phyloP scores from a whole-genome alignment of 2,329 filamentous ascomycete genomes.

The Alternaria dauci region DNA sequence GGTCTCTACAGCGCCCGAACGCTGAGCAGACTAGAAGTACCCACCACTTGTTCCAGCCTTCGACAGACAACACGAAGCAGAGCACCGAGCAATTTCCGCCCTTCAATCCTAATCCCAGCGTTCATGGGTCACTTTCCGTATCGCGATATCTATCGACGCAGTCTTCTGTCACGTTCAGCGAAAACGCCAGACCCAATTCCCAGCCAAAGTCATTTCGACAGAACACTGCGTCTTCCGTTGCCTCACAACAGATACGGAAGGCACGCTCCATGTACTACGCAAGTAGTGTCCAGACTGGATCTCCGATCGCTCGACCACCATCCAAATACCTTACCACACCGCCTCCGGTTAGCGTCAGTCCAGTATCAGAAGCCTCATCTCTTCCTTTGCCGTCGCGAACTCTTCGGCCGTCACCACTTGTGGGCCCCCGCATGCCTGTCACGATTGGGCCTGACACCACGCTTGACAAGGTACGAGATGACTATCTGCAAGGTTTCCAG shows the following conservation, averaged over 20 bases:
- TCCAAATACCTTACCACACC: constrained; percentile 44
- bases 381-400: constrained; percentile 11
- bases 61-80: constrained; percentile 15
- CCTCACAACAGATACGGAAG: constrained; percentile 50
- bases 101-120: constrained; percentile 26
- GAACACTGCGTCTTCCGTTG: constrained; percentile 35
- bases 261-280: constrained; percentile 52
- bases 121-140: constrained; percentile 15
- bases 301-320: constrained; percentile 45
- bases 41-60: constrained; percentile 20
- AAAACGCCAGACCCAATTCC: constrained; percentile 37
- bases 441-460: constrained; percentile 36
- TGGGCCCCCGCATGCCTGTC: constrained; percentile 36
- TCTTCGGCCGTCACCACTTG: constrained; percentile 30
- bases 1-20: constrained; percentile 31
- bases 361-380: constrained; percentile 12
- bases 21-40: constrained; percentile 14
- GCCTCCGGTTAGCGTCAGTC: constrained; percentile 16
- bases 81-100: constrained; percentile 32
- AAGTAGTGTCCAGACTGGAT: constrained; percentile 49
- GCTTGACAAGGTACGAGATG: constrained; percentile 50
- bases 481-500: constrained; percentile 53
- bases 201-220: constrained; percentile 36
- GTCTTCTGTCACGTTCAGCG: constrained; percentile 31
- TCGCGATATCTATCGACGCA: constrained; percentile 30